Base-by-base conservation (phyloP, 2,329 filamentous ascomycete species). In the Monilinia fructigena region DNA sequence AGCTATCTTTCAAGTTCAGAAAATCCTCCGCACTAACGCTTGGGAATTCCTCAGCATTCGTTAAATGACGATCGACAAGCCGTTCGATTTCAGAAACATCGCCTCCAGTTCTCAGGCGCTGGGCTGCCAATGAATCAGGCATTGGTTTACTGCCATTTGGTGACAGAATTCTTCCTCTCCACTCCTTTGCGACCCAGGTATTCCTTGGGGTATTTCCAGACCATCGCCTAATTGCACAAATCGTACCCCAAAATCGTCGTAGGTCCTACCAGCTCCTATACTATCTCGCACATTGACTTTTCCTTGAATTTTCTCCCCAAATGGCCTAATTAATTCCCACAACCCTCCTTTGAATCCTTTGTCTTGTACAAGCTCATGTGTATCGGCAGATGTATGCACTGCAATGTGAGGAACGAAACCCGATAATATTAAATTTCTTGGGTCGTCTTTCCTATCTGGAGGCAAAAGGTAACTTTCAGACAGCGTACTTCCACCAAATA, bases 251-350 rank as follows among this genome's bases (percentile, higher is more conserved):
- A 93, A 99, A 76, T 98, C 93, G 65, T 97, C 94, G 80, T 90
- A 94, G 50, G 86, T 85, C 75, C 87, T 87, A 75, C 92, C 93
- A 54, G 89, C 86, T 11, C 95, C 94, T 72, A 91, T 88, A 75
- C 93, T 97, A 78, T 99, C 95, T 73, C 95, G 83, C 65, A 98
- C 89, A 4, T 91, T 91, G 62, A 99, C 89, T 75, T 95, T 96
- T 40, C 95, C 95, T 60, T 89, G 86, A 0, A 98, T 85, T 20
- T 84, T 86, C 78, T 99, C 95, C 40, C 95, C 95, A 79, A 96
- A 99, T 0, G 95, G 94, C 61, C 94, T 84, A 66, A 99, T 80
- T 31, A 99, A 80, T 77, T 96, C 91, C 81, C 93, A 89, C 59
- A 99, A 82, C 0, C 94, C 93, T 55, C 87, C 84, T 50, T 86